Evolutionary conservation across 1,139 yeast species (phyloP), one percentile per base, ranked within the genome.

Genomic region (Pichia sp.): DNA sequence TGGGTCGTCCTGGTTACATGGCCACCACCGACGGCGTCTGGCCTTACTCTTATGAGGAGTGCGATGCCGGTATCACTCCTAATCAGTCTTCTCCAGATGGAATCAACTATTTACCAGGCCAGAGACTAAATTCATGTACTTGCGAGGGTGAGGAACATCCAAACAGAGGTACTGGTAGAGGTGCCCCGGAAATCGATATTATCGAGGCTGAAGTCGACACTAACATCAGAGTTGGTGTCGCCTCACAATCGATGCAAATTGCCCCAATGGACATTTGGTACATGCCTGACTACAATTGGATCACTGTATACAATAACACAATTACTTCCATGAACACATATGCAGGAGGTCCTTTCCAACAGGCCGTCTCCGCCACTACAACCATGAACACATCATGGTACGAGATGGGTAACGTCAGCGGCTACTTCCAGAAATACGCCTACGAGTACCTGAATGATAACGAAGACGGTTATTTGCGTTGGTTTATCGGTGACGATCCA

Each of bases 401-500:
- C 63, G 76, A 80, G 61, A 62, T 63, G 51, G 83, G 83, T 47
- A 71, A 64, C 4, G 66, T 62, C 13, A 52, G 51, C 16, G 56
- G 60, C 43, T 45, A 54, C 31, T 93, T 72, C 74, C 98, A 93
- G 69, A 76, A 74, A 41, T 90, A 79, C 64, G 93, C 88, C 1
- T 83, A 79, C 60, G 97, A 91, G 69, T 89, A 85, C 64, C 65
- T 81, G 56, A 83, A 86, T 64, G 93, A 85, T 65, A 69, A 77
- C 57, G 70, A 70, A 26, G 67, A 73, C 46, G 96, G 96, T 3
- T 90, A 88, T 66, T 74, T 85, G 57, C 78, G 84, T 49, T 91
- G 96, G 96, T 85, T 78, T 60, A 77, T 80, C 18, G 86, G 86
- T 36, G 72, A 74, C 45, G 71, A 74, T 19, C 82, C 84, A 47